These are phyloP conservation scores for Meira nashicola DNA, from an alignment of 1,284 basidiomycete species.

Conservation along the genomic window DNA sequence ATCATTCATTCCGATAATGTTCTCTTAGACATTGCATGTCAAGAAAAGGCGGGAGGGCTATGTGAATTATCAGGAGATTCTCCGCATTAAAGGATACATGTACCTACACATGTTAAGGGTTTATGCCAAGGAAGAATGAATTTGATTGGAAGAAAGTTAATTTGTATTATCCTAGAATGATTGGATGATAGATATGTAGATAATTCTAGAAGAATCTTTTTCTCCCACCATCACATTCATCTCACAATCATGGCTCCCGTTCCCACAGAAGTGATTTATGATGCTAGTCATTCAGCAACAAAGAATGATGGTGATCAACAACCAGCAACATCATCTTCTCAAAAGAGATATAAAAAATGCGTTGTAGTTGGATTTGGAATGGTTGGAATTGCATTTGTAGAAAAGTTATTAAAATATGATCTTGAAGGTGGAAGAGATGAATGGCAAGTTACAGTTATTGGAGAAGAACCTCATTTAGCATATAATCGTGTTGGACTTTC, in stretches of 20 bases:
- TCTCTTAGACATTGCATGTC: no score
- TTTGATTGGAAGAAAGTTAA: slow-evolving; percentile 13
- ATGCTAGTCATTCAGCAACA: background rate
- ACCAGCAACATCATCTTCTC: background rate
- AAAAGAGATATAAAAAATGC: slow-evolving; percentile 27
- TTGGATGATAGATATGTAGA: no score
- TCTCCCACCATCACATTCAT: background rate
- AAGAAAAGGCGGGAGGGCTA: no score
- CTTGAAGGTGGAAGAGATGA: slow-evolving; percentile 31
- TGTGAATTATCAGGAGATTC: no score
- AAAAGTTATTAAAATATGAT: slow-evolving; percentile 42
- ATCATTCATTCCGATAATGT: no score
- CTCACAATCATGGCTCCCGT: slow-evolving; percentile 10
- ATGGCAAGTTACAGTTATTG: slow-evolving; percentile 52
- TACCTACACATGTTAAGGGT: no score
- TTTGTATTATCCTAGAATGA: no score
- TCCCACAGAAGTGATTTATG: slow-evolving; percentile 4
- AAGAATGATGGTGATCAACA: background rate
- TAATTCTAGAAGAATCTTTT: no score
- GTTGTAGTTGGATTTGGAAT: slow-evolving; percentile 66
- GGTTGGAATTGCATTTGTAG: slow-evolving; percentile 62
- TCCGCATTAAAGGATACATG: no score
- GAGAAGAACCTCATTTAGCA: slow-evolving; percentile 66
- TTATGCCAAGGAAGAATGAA: no score
- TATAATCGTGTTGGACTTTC: slow-evolving; percentile 63